Percentiles rank a stretch among this genome's conserved stretches.
phyloP scores from a whole-genome alignment of 305 asterid genomes.

The Fraxinus floribunda region DNA sequence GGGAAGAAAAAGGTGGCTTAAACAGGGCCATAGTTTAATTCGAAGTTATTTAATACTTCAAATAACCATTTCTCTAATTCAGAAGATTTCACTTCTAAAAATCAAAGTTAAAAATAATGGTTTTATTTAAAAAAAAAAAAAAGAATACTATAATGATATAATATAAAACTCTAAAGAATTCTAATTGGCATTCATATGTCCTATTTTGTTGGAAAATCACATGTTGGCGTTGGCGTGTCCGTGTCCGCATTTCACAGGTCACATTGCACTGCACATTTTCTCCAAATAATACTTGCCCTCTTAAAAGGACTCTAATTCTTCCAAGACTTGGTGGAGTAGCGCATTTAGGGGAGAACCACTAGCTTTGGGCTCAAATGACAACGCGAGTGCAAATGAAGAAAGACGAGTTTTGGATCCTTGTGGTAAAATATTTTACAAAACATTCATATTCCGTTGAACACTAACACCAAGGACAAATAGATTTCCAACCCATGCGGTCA shows the following conservation, averaged over 20 bases:
- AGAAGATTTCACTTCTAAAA: neutral
- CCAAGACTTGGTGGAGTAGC: neutral
- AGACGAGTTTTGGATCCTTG: neutral
- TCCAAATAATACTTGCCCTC: neutral
- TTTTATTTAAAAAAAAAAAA: constrained; percentile 2
- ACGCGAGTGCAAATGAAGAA: neutral
- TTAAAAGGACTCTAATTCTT: neutral
- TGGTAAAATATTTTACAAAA: neutral
- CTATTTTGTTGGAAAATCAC: neutral
- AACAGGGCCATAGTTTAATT: neutral
- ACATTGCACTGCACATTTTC: neutral
- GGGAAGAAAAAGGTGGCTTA: too few species aligned
- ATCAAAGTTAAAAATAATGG: neutral
- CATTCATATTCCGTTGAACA: neutral
- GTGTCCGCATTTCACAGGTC: neutral
- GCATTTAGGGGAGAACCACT: neutral
- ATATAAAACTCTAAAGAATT: neutral
- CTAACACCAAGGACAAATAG: neutral
- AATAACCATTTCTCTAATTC: neutral
- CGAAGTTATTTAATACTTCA: neutral
- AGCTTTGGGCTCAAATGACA: neutral
- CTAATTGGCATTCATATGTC: neutral
- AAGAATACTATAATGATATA: neutral
- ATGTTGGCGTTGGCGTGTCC: neutral
- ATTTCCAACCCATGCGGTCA: neutral